These are phyloP conservation scores for Ananas comosus DNA, from an alignment of 176 grass and related monocot genomes.

Conservation along the genomic window DNA sequence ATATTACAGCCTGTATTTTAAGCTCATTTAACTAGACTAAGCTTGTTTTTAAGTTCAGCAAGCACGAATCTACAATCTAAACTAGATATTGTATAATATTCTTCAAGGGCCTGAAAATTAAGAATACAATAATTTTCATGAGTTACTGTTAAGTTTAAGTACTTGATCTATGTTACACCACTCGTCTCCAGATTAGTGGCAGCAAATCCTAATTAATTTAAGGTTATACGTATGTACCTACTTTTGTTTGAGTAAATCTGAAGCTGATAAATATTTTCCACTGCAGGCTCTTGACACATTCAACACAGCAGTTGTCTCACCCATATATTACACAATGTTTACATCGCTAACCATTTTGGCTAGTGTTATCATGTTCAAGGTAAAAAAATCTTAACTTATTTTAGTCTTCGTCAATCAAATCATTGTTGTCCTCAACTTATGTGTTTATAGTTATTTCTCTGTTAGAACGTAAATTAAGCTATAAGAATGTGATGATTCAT, in stretches of 20 bases:
- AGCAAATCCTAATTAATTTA: not conserved
- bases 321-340: slow-evolving; percentile 80
- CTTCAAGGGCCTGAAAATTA: too few species aligned
- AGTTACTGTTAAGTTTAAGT: too few species aligned
- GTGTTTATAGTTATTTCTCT: too few species aligned
- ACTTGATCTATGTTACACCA: too few species aligned
- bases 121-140: too few species aligned
- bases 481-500: too few species aligned
- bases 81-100: too few species aligned
- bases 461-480: too few species aligned
- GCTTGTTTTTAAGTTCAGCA: not conserved
- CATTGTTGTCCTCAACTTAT: too few species aligned
- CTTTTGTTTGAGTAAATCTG: not conserved
- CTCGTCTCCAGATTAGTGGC: too few species aligned
- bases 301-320: slow-evolving; percentile 66
- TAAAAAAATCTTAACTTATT: slow-evolving; percentile 2
- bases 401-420: too few species aligned
- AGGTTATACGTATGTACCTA: not conserved
- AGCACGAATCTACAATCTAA: too few species aligned
- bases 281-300: slow-evolving; percentile 59
- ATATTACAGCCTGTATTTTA: not conserved
- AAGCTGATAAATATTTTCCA: slow-evolving; percentile 12
- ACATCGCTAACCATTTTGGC: slow-evolving; percentile 69
- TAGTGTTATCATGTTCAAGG: slow-evolving; percentile 89
- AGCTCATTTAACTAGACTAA: not conserved